These are phyloP conservation scores for Saccharata proteae DNA, from an alignment of 2,329 filamentous ascomycete genomes.

Conservation along the genomic window DNA sequence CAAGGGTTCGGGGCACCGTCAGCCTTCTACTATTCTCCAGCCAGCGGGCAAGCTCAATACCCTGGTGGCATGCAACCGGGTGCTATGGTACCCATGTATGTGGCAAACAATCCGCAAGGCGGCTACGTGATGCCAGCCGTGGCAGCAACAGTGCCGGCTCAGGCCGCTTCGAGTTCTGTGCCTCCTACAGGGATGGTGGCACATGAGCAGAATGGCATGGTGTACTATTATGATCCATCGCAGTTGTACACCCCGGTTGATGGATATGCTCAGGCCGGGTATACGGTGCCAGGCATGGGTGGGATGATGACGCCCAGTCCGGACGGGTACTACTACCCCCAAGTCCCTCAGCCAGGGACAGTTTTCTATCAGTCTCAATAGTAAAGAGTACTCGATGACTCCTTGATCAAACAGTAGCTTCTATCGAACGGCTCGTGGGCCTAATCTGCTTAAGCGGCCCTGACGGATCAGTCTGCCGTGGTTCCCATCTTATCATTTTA, in stretches of 20 bases:
- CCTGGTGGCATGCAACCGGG: slow-evolving; percentile 34
- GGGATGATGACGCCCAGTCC: slow-evolving; percentile 62
- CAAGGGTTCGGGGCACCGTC: slow-evolving; percentile 22
- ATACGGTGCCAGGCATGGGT: slow-evolving; percentile 54
- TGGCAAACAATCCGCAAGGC: slow-evolving; percentile 42
- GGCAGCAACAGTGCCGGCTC: slow-evolving; percentile 8
- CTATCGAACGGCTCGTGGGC: no score
- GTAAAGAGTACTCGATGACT: no score
- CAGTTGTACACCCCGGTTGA: slow-evolving; percentile 44
- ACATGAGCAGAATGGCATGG: slow-evolving; percentile 90
- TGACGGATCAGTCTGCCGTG: no score
- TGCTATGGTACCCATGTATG: slow-evolving; percentile 43
- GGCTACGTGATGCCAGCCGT: slow-evolving; percentile 29
- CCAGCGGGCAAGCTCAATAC: slow-evolving; percentile 24
- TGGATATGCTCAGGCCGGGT: slow-evolving; percentile 30
- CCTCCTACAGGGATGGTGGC: slow-evolving; percentile 45
- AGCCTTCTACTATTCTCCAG: slow-evolving; percentile 56
- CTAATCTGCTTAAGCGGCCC: no score
- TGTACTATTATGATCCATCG: slow-evolving; percentile 84
- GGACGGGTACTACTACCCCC: slow-evolving; percentile 45
- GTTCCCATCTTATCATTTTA: no score
- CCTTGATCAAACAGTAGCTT: no score
- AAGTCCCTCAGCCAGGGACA: slow-evolving; percentile 28
- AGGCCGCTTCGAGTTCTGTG: slow-evolving; percentile 15
- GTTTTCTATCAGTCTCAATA: slow-evolving; percentile 48